Evolutionary conservation across 768 basidiomycete species (phyloP), one percentile per base, ranked within the genome.

Genomic region (Suillus placidus): DNA sequence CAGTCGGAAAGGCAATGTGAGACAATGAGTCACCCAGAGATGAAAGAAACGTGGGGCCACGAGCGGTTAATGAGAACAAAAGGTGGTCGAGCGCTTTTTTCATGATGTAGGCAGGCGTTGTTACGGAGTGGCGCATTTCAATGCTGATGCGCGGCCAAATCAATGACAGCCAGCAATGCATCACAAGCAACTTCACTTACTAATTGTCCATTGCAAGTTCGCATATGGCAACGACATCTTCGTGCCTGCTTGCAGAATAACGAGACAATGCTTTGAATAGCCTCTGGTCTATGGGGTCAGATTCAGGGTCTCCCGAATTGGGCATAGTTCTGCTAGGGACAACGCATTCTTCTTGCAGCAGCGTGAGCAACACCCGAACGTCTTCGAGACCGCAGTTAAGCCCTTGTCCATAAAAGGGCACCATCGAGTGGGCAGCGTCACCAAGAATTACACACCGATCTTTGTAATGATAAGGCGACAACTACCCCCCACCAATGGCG

Each of bases 351-450:
- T 88, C 83, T 64, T 86, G 85, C 72, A 98, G 83, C 64, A 95
- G 79, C 37, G 87, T 83, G 66, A 88, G 86, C 69, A 99, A 84
- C 61, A 99, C 87, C 70, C 97, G 88, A 71, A 99, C 95, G 77
- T 99, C 97, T 80, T 99, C 97, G 61, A 99, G 85, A 18, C 97
- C 97, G 74, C 96, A 97, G 74, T 99, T 99, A 71, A 99, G 85
- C 49, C 97, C 97, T 83, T 99, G 97, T 51, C 97, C 93, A 76
- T 92, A 95, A 80, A 95, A 96, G 68, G 97, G 96, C n/a, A 96
- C 95, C 95, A 99, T 98, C 51, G 94, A 92, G 78, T 99, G 97
- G 13, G 95, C 94, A 47, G 97, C 91, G 78, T 99, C 97, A 63
- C 97, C 97, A 60, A 99, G 79, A 63, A 99, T 85, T 45, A 99